Conservation (phyloP, 805 yeast species). For the Saccharomycopsis javanensis region DNA sequence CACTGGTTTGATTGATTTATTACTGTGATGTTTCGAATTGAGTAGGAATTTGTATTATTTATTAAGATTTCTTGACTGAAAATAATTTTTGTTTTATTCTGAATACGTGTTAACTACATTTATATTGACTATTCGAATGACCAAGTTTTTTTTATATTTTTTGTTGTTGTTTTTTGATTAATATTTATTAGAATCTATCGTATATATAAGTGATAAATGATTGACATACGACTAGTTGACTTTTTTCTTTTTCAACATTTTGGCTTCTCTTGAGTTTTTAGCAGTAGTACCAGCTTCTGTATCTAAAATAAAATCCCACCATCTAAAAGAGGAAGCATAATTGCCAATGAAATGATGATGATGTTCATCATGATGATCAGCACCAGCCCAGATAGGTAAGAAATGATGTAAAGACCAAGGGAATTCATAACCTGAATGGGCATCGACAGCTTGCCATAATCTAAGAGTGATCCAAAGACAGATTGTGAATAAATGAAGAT, state of each 20-base stretch:
- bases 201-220: not conserved
- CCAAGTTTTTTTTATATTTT: too few relatives aligned
- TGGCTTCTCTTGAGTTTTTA: conserved; percentile 42
- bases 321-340: conserved; percentile 72
- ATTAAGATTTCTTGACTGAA: too few relatives aligned
- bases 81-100: too few relatives aligned
- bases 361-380: conserved; percentile 79
- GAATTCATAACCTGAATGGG: conserved; percentile 82
- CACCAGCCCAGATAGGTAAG: conserved; percentile 79
- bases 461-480: conserved; percentile 64
- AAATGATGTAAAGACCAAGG: conserved; percentile 74
- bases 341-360: conserved; percentile 75
- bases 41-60: too few relatives aligned
- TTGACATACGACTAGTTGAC: not conserved
- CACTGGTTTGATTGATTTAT: too few relatives aligned
- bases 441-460: conserved; percentile 72
- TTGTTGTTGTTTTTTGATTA: not conserved
- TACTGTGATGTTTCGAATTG: too few relatives aligned
- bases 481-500: conserved; percentile 65
- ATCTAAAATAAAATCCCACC: conserved; percentile 64
- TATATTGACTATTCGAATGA: too few relatives aligned
- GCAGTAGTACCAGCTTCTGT: conserved; percentile 61
- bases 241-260: conserved; percentile 26
- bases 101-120: too few relatives aligned
- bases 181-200: not conserved